Base-by-base conservation (phyloP, 306 rosid genomes). In the Glycine tomentella region DNA sequence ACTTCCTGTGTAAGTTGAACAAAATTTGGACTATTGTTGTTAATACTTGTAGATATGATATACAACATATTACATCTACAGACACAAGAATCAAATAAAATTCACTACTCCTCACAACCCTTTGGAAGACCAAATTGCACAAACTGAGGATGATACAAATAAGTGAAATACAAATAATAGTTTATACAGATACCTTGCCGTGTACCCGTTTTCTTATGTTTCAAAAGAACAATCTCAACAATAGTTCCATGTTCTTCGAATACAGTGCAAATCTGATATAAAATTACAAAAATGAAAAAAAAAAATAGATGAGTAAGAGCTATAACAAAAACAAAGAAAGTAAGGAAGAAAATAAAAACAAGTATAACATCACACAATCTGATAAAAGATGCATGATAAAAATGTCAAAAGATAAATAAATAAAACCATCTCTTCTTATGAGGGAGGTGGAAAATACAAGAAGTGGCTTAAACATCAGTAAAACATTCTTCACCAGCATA, bases 111-210 rank as follows among this genome's bases (percentile, higher is more conserved):
- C 80, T 64, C 31, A 3, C 61, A 74, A 48, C 74, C 74, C 76
- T 67, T 25, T 71, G 74, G 56, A 67, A 66, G 72, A 58, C 59
- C 70, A 83, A 78, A 59, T 34, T 69, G 63, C 45, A 53, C 63
- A 68, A 78, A 80, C 14, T 10, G 33, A 69, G 15, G 51, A 56
- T 16, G 63, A 83, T 20, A 38, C 42, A 82, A 10, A 75, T 53
- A 82, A 61, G 46, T 17, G 44, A 69, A 66, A 48, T 33, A 81
- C 34, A 57, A 17, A 64, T 7, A 64, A 46, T n/a, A n/a, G n/a
- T n/a, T n/a, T n/a, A n/a, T n/a, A n/a, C n/a, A n/a, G n/a, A n/a
- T 86, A 92, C 99, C 99, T 91, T 89, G 97, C 17, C 92, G 94
- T 40, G 25, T 76, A 10, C 97, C 97, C 8, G 97, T 93, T 72